These are phyloP conservation scores for Ophiostoma himal-ulmi DNA, from an alignment of 2,329 filamentous ascomycete genomes.

Conservation along the genomic window DNA sequence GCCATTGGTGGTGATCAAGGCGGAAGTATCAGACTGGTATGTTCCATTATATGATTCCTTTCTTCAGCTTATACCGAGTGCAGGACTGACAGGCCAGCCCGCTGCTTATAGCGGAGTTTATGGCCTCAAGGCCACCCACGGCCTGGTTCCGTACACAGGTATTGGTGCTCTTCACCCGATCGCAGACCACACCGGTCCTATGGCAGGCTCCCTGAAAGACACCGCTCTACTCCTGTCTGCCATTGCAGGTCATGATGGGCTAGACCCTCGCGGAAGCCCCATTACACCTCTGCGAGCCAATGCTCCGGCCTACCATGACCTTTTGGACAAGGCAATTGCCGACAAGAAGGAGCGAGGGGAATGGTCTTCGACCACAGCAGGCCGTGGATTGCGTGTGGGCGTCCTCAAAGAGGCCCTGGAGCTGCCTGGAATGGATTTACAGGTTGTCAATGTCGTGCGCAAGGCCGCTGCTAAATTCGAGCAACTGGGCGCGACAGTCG, in stretches of 20 bases:
- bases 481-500: conserved; percentile 40
- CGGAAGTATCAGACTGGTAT: conserved; percentile 62
- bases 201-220: conserved; percentile 40
- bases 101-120: conserved; percentile 39
- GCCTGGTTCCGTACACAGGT: conserved; percentile 46
- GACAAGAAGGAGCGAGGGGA: conserved; percentile 24
- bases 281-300: conserved; percentile 34
- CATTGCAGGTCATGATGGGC: conserved; percentile 44
- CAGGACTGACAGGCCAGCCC: conserved; percentile 25
- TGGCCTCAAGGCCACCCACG: conserved; percentile 44
- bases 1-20: conserved; percentile 64
- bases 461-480: conserved; percentile 36
- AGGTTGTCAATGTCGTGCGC: conserved; percentile 36
- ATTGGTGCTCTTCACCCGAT: conserved; percentile 38
- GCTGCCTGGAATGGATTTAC: conserved; percentile 34
- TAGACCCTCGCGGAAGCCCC: conserved; percentile 41
- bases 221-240: conserved; percentile 37
- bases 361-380: conserved; percentile 31
- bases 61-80: too few species aligned
- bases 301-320: conserved; percentile 33
- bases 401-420: conserved; percentile 42
- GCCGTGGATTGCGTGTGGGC: conserved; percentile 40
- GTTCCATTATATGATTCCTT: neutral
- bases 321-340: conserved; percentile 29
- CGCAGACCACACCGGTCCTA: conserved; percentile 43